Conservation (phyloP, 2,329 filamentous ascomycete genomes). For the Emergomyces pasteurianus region DNA sequence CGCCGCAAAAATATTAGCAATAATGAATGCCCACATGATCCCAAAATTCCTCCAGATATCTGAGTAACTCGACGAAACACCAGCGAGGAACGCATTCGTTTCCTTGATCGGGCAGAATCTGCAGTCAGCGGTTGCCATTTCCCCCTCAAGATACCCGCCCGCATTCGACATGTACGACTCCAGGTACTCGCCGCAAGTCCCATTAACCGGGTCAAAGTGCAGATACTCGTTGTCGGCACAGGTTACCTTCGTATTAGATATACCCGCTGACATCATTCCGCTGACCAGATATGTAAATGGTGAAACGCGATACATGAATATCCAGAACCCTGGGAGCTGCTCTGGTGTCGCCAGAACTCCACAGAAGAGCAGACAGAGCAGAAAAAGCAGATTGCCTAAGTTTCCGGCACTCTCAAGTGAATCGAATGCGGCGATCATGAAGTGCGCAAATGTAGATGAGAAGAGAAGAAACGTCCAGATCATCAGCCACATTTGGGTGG, state of each 20-base stretch:
- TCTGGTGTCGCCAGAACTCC: conserved; percentile 40
- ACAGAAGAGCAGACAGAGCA: conserved; percentile 49
- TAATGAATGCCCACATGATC: conserved; percentile 54
- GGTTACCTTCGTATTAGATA: conserved; percentile 16
- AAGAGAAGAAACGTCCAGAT: conserved; percentile 56
- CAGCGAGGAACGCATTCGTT: conserved; percentile 37
- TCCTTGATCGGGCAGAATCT: conserved; percentile 36
- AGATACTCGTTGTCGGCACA: conserved; percentile 26
- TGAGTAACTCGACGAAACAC: conserved; percentile 34
- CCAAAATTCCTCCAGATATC: conserved; percentile 55
- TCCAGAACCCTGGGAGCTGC: conserved; percentile 58
- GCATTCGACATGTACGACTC: conserved; percentile 22
- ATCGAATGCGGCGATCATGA: conserved; percentile 58
- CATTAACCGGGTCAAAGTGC: conserved; percentile 38
- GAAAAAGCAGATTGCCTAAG: conserved; percentile 47
- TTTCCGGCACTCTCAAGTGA: conserved; percentile 55
- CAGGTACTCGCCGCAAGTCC: conserved; percentile 48
- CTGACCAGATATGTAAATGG: conserved; percentile 51
- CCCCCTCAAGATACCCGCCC: conserved; percentile 21
- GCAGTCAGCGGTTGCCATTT: conserved; percentile 33
- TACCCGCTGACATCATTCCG: conserved; percentile 23
- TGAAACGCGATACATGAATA: conserved; percentile 59
- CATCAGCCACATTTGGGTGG: conserved; percentile 54
- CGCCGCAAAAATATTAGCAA: conserved; percentile 52
- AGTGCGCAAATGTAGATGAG: conserved; percentile 57